Evolutionary conservation across 768 basidiomycete species (phyloP).

Genomic region (Pulveroboletus sp.): DNA sequence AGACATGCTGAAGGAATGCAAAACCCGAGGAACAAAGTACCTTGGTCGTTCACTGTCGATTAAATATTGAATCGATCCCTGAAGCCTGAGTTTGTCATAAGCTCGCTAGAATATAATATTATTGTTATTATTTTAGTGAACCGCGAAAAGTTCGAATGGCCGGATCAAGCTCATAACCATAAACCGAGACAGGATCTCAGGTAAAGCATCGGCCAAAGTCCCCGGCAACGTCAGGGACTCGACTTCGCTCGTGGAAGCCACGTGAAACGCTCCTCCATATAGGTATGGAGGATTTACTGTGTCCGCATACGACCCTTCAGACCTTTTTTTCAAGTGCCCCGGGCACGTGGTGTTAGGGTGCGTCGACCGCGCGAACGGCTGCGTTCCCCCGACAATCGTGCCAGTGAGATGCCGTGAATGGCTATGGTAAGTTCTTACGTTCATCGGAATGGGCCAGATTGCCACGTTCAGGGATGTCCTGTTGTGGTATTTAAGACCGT

Average conservation of each 20-base stretch:
- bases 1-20: neutral
- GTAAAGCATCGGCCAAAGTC: neutral
- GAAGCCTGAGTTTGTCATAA: conserved; percentile 14
- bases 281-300: too few relatives aligned
- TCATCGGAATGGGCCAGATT: neutral
- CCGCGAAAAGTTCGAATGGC: neutral
- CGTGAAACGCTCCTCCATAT: conserved; percentile 5
- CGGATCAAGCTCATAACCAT: conserved; percentile 7
- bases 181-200: neutral
- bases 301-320: too few relatives aligned
- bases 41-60: neutral
- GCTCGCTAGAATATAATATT: neutral
- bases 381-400: too few relatives aligned
- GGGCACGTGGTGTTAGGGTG: conserved; percentile 3
- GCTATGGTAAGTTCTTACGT: too few relatives aligned
- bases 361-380: too few relatives aligned
- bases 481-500: neutral
- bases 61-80: conserved; percentile 7
- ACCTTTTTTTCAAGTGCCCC: neutral
- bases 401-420: too few relatives aligned
- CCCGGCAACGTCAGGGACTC: neutral
- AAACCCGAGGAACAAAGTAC: neutral
- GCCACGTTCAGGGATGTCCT: conserved; percentile 8
- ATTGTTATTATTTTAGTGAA: neutral
- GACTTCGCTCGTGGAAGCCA: conserved; percentile 15